phyloP scores from a whole-genome alignment of 495 filamentous ascomycete species.

The Friedmanniomyces simplex region DNA sequence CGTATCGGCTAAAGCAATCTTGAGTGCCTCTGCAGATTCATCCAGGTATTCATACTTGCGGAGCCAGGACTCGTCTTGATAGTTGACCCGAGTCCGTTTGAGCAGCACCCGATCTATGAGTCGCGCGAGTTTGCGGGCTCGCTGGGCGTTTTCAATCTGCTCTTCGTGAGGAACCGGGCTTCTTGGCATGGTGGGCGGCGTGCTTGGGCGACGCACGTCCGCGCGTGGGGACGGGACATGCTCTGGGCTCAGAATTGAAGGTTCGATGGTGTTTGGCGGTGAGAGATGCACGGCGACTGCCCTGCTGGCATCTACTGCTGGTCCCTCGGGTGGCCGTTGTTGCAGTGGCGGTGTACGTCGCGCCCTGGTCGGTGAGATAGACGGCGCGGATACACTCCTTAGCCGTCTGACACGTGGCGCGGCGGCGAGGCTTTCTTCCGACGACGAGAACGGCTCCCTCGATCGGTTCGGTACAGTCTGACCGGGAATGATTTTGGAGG shows the following conservation, averaged over 20 bases:
- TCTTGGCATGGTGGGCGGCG: background rate
- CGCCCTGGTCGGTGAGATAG: no score
- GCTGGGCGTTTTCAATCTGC: background rate
- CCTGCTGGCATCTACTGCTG: background rate
- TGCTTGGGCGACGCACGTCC: background rate
- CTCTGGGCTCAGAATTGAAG: background rate
- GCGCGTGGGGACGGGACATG: background rate
- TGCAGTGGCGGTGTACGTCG: background rate
- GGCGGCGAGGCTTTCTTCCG: no score
- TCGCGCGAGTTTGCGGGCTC: background rate
- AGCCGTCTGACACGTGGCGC: no score
- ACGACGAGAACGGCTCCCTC: no score
- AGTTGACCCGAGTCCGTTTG: background rate
- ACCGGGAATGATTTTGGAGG: no score
- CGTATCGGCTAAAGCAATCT: background rate
- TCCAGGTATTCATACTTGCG: background rate
- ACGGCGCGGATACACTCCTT: no score
- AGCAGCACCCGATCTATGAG: background rate
- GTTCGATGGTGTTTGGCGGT: background rate
- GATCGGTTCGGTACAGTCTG: no score
- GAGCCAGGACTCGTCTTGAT: background rate
- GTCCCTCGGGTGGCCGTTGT: background rate
- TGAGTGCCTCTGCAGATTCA: background rate
- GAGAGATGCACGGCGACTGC: background rate
- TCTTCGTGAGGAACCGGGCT: background rate